Evolutionary conservation across 345 rosid species (phyloP).

Genomic region (Populus davidiana): DNA sequence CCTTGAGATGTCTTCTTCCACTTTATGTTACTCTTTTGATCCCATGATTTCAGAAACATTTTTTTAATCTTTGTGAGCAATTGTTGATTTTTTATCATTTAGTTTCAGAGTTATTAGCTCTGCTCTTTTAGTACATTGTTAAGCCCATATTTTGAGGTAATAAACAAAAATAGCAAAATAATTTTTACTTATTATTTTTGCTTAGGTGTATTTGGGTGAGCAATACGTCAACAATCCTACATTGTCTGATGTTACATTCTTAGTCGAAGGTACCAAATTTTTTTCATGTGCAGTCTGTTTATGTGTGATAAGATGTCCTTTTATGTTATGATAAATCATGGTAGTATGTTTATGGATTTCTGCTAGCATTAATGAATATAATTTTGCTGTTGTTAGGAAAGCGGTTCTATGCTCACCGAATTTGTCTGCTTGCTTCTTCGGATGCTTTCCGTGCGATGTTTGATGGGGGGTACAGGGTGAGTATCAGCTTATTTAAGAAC

Average conservation of each 20-base stretch:
- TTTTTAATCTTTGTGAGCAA: background rate
- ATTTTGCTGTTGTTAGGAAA: slow-evolving; percentile 37
- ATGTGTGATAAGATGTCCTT: background rate
- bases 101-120: background rate
- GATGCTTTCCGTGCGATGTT: slow-evolving; percentile 84
- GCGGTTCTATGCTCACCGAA: slow-evolving; percentile 66
- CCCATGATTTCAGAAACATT: background rate
- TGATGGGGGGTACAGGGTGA: slow-evolving; percentile 72
- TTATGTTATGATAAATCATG: background rate
- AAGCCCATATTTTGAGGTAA: background rate
- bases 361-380: background rate
- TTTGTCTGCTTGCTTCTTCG: slow-evolving; percentile 73
- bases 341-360: background rate
- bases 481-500: slow-evolving; percentile 1
- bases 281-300: background rate
- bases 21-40: background rate
- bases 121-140: background rate
- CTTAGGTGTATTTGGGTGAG: slow-evolving; percentile 66
- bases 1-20: background rate
- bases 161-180: background rate
- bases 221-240: slow-evolving; percentile 62
- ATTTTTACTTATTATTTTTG: background rate
- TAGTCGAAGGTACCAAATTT: slow-evolving; percentile 50
- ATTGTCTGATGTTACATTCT: slow-evolving; percentile 66
- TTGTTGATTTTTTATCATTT: background rate